These are phyloP conservation scores for Podaxis mareebaensis DNA, from an alignment of 768 basidiomycete species.

Conservation along the genomic window DNA sequence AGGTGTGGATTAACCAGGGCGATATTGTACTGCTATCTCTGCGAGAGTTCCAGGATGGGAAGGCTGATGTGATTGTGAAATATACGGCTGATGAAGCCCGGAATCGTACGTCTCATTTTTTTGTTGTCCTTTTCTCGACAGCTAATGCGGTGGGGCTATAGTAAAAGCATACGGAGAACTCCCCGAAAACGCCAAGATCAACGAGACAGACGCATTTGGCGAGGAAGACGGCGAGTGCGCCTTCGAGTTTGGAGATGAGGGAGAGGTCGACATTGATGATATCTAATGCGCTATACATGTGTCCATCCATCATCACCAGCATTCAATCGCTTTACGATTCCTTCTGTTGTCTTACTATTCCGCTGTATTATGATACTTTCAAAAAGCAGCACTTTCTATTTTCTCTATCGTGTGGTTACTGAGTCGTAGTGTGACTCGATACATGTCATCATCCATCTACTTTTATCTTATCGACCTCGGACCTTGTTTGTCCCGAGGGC, in stretches of 20 bases:
- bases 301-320: neutral
- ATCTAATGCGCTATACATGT: slow-evolving; percentile 46
- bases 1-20: slow-evolving; percentile 99
- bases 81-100: slow-evolving; percentile 96
- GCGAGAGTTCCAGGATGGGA: slow-evolving; percentile 98
- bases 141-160: slow-evolving; percentile 26
- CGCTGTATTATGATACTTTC: slow-evolving; percentile 20
- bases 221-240: slow-evolving; percentile 89
- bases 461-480: neutral
- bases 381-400: slow-evolving; percentile 18
- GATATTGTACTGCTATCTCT: slow-evolving; percentile 94
- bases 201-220: slow-evolving; percentile 93
- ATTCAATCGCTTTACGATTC: slow-evolving; percentile 5
- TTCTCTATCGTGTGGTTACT: neutral
- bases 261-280: slow-evolving; percentile 88
- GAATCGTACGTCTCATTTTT: slow-evolving; percentile 50
- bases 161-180: slow-evolving; percentile 98
- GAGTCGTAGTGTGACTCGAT: neutral
- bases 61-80: slow-evolving; percentile 99
- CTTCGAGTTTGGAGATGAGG: slow-evolving; percentile 90
- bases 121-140: neutral
- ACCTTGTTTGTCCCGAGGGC: neutral
- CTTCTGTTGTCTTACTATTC: slow-evolving; percentile 21
- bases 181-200: slow-evolving; percentile 94
- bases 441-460: neutral